Percentiles rank a stretch among this genome's conserved stretches.
phyloP scores from a whole-genome alignment of 352 stramenopile genomes.

The Blastocystis sp. region DNA sequence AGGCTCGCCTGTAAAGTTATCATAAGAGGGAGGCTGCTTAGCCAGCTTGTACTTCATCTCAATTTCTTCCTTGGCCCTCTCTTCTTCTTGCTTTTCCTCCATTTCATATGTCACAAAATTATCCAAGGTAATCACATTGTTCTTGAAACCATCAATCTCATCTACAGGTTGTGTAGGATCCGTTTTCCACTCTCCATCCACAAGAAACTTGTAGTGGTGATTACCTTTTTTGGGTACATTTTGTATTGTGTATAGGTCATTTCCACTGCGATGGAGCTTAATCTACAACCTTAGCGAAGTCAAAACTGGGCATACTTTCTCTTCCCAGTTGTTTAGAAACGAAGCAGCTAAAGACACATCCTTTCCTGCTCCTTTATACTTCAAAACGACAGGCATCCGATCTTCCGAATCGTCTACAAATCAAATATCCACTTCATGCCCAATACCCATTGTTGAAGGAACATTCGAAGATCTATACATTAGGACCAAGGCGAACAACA shows the following conservation, averaged over 20 bases:
- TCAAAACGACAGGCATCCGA: constrained; percentile 39
- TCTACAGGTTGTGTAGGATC: background rate
- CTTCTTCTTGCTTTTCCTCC: constrained; percentile 53
- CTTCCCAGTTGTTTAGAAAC: constrained; percentile 49
- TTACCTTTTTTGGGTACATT: constrained; percentile 20
- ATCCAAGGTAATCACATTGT: constrained; percentile 58
- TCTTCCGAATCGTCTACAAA: constrained; percentile 25
- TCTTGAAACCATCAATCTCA: constrained; percentile 31
- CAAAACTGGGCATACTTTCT: background rate
- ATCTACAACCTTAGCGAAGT: background rate
- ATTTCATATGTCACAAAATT: constrained; percentile 61
- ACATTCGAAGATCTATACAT: background rate
- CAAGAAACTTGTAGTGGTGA: constrained; percentile 58
- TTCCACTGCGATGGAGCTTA: constrained; percentile 59
- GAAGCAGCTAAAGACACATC: constrained; percentile 41
- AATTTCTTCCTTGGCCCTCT: constrained; percentile 12
- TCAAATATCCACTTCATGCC: background rate
- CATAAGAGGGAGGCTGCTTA: constrained; percentile 48
- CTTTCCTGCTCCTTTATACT: constrained; percentile 38
- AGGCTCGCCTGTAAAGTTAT: constrained; percentile 47
- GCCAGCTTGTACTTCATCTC: constrained; percentile 34
- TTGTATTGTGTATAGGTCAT: constrained; percentile 63
- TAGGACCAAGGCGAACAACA: background rate
- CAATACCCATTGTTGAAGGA: constrained; percentile 19
- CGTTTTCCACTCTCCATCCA: constrained; percentile 61